These are phyloP conservation scores for Globisporangium recalcitrans DNA, from an alignment of 352 stramenopile species.

Conservation along the genomic window DNA sequence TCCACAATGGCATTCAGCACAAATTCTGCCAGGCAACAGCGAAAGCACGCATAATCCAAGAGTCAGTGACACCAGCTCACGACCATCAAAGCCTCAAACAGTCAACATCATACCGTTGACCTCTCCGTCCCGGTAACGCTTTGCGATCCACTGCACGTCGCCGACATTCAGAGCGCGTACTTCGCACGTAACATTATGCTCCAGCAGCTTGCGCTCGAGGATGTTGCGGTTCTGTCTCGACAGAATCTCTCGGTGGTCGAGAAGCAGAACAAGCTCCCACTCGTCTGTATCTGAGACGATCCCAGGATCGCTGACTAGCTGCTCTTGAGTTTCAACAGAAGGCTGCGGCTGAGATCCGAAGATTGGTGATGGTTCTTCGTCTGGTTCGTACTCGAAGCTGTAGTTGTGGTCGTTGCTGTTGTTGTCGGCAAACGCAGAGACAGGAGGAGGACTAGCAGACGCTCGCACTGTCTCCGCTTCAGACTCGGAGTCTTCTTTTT, in stretches of 20 bases:
- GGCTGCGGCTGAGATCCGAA: neutral
- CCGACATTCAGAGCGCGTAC: conserved; percentile 69
- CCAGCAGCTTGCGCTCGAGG: conserved; percentile 75
- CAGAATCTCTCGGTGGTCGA: conserved; percentile 82
- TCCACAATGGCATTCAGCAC: conserved; percentile 83
- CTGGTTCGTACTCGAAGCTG: conserved; percentile 14
- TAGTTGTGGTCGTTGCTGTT: neutral
- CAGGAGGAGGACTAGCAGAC: neutral
- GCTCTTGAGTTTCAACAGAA: neutral
- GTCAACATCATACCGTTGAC: conserved; percentile 9
- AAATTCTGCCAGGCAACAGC: conserved; percentile 32
- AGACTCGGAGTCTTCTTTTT: conserved; percentile 5
- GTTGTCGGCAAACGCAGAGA: neutral
- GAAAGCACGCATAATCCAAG: no score
- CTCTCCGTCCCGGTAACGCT: conserved; percentile 32
- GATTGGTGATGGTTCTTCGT: conserved; percentile 8
- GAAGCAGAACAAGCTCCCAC: conserved; percentile 73
- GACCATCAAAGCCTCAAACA: neutral
- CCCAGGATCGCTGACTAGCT: neutral
- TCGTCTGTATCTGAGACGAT: conserved; percentile 35
- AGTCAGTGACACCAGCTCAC: no score
- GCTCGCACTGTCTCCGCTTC: conserved; percentile 18
- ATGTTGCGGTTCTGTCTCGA: conserved; percentile 67
- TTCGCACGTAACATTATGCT: conserved; percentile 75
- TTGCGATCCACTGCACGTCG: conserved; percentile 75